phyloP scores from a whole-genome alignment of 2,329 filamentous ascomycete genomes.

The Ascochyta clinopodiicola region DNA sequence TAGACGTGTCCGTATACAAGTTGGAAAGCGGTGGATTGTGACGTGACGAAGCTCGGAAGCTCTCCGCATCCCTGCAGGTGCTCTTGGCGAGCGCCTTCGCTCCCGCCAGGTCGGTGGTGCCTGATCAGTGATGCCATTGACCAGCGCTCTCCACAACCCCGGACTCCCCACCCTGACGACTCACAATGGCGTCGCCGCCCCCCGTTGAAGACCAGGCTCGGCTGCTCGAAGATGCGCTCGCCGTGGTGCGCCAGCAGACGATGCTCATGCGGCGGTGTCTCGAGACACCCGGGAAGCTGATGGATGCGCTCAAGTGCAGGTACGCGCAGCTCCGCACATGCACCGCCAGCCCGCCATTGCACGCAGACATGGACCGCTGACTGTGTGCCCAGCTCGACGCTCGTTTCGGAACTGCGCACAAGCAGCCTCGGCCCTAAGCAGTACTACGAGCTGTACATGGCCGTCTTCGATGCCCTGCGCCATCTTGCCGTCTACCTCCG shows the following conservation, averaged over 20 bases:
- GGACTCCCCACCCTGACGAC: constrained; percentile 26
- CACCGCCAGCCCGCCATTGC: constrained; percentile 2
- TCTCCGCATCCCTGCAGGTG: constrained; percentile 35
- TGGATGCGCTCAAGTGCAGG: constrained; percentile 99
- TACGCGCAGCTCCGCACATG: constrained; percentile 52
- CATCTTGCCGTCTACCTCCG: constrained; percentile 95
- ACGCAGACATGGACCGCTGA: constrained; percentile 14
- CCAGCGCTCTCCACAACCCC: constrained; percentile 39
- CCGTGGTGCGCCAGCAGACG: constrained; percentile 96
- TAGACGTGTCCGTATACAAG: no score
- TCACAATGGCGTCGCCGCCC: constrained; percentile 56
- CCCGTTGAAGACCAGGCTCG: constrained; percentile 71
- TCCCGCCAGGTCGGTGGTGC: constrained; percentile 30
- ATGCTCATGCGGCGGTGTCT: constrained; percentile 96
- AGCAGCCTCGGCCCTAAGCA: constrained; percentile 98
- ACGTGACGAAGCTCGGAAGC: constrained; percentile 21
- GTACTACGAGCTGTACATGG: constrained; percentile 99
- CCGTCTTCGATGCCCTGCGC: constrained; percentile 95
- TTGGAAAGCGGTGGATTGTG: not conserved
- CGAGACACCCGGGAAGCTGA: constrained; percentile 96
- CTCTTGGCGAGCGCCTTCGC: constrained; percentile 33
- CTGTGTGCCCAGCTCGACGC: constrained; percentile 74
- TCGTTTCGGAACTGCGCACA: constrained; percentile 97
- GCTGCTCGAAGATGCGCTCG: constrained; percentile 94
- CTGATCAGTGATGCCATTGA: constrained; percentile 19